Evolutionary conservation across 805 yeast species (phyloP).

Genomic region (Starmera quercuum): DNA sequence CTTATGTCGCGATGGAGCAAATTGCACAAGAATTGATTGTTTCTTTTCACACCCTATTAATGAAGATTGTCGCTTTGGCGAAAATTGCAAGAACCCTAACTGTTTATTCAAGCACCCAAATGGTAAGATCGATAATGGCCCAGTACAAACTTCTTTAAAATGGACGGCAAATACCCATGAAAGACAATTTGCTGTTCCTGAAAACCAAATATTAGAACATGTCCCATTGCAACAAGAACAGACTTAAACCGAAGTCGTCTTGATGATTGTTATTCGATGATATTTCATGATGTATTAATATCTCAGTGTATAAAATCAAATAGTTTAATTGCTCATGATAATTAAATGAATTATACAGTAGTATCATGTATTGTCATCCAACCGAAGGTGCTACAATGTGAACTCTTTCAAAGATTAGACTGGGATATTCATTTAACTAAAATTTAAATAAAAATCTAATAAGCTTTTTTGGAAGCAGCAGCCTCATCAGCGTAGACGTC

Average conservation of each 20-base stretch:
- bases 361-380: too few species aligned
- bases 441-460: conserved; percentile 38
- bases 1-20: conserved; percentile 75
- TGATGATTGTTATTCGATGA: too few species aligned
- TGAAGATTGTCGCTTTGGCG: conserved; percentile 76
- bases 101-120: conserved; percentile 80
- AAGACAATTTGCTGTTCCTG: conserved; percentile 73
- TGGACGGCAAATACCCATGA: conserved; percentile 37
- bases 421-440: conserved; percentile 1
- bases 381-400: too few species aligned
- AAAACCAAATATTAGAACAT: conserved; percentile 62
- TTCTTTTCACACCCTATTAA: conserved; percentile 73
- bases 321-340: too few species aligned
- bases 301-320: too few species aligned
- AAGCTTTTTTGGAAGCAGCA: conserved; percentile 66
- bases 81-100: conserved; percentile 59
- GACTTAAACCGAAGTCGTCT: too few species aligned
- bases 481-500: conserved; percentile 90
- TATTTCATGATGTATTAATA: too few species aligned
- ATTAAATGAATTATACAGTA: too few species aligned
- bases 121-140: conserved; percentile 40
- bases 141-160: conserved; percentile 11
- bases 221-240: conserved; percentile 52
- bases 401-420: background rate
- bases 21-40: conserved; percentile 76